Base-by-base conservation (phyloP, 768 basidiomycete genomes). In the Tricholoma matsutake region DNA sequence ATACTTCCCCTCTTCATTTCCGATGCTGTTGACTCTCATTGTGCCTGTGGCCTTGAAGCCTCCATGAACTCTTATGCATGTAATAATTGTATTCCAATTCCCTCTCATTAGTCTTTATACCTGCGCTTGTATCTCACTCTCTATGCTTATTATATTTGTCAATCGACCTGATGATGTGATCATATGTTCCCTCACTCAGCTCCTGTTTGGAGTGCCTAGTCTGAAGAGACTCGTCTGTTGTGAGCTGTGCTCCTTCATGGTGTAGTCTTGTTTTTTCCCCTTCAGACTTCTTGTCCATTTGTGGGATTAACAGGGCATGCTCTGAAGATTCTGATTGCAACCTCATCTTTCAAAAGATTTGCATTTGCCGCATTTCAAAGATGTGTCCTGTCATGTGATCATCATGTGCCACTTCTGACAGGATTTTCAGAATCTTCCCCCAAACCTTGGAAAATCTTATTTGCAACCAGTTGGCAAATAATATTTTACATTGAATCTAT, bases 151-250 rank as follows among this genome's bases (percentile, higher is more conserved):
- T 51, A 10, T 51, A 9, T 51, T n/a, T 13, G 7, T 51, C 49
- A 51, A 22, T 51, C 9, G 9, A 9, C 9, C 32, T 32, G 32
- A 32, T 32, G 32, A 39, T 39, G 37, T 11, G 3, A 8, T 10
- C 13, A 22, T 22, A 20, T 51, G 22, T 51, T 29, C 14, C 9
- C 49, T 57, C 16, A 29, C 56, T 29, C 56, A 57, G 37, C 56
- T 57, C 56, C 35, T 7, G 37, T 57, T 45, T 57, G 56, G 56
- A 39, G 56, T 57, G 39, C 37, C 41, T 14, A 43, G 22, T 45
- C 56, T 57, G 28, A 43, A 45, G 41, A 45, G 41, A 57, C 56
- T 43, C 29, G 41, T n/a, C n/a, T n/a, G n/a, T n/a, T n/a, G n/a
- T n/a, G n/a, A n/a, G n/a, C n/a, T n/a, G n/a, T n/a, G n/a, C n/a